Evolutionary conservation across 805 yeast species (phyloP).

Genomic region (Wickerhamiella galacta): DNA sequence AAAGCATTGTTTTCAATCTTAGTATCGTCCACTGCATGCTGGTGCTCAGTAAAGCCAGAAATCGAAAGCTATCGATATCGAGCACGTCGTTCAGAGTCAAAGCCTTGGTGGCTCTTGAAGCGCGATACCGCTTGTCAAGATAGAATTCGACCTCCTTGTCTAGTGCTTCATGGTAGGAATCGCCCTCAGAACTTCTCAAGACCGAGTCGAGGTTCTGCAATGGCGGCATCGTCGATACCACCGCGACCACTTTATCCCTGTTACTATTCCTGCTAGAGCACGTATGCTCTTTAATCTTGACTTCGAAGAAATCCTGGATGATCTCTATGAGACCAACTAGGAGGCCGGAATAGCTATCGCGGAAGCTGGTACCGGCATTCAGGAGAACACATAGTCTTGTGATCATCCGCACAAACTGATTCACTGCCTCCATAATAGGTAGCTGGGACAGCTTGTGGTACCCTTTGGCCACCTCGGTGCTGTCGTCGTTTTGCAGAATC

Average conservation of each 20-base stretch:
- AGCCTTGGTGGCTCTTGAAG: slow-evolving; percentile 5
- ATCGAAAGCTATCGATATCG: slow-evolving; percentile 34
- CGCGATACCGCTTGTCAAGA: slow-evolving; percentile 9
- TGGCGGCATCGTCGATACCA: not conserved
- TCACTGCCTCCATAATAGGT: slow-evolving; percentile 27
- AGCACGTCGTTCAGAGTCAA: slow-evolving; percentile 36
- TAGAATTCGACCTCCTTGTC: slow-evolving; percentile 14
- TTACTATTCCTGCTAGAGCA: not conserved
- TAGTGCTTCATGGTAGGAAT: slow-evolving; percentile 2
- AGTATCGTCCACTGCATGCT: slow-evolving; percentile 32
- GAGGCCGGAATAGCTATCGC: slow-evolving; percentile 34
- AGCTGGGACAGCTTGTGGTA: slow-evolving; percentile 17
- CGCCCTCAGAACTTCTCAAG: not conserved
- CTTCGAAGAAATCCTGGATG: slow-evolving; percentile 6
- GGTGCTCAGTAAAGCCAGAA: slow-evolving; percentile 35
- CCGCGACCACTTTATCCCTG: not conserved
- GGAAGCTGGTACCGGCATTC: slow-evolving; percentile 43
- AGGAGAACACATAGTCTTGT: slow-evolving; percentile 33
- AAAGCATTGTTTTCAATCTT: not conserved
- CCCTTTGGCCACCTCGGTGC: slow-evolving; percentile 23
- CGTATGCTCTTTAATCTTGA: slow-evolving; percentile 8
- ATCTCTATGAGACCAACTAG: slow-evolving; percentile 17
- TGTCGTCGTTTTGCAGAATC: slow-evolving; percentile 26
- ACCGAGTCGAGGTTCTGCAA: no score
- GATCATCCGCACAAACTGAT: slow-evolving; percentile 32